phyloP scores from a whole-genome alignment of 2,329 filamentous ascomycete genomes.

The Oidium heveae region DNA sequence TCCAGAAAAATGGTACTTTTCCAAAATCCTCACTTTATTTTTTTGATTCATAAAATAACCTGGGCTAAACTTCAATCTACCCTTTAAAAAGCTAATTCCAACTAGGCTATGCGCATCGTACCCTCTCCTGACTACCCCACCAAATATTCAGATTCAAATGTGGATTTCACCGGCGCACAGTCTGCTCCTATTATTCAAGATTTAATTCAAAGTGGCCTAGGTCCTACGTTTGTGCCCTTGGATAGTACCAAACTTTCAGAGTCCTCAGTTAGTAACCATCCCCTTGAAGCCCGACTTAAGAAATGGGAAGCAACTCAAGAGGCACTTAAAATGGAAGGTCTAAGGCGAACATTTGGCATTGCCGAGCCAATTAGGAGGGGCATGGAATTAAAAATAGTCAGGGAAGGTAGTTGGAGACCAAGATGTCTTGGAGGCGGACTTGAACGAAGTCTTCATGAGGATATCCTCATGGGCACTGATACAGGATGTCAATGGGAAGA shows the following conservation, averaged over 20 bases:
- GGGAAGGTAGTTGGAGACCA: conserved; percentile 58
- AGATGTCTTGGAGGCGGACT: conserved; percentile 31
- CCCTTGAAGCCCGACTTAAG: conserved; percentile 71
- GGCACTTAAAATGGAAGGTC: conserved; percentile 59
- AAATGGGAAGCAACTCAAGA: conserved; percentile 84
- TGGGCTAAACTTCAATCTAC: too few species aligned
- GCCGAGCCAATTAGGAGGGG: conserved; percentile 76
- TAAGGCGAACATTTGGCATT: conserved; percentile 72
- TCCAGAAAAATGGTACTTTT: too few species aligned
- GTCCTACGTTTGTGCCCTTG: conserved; percentile 31
- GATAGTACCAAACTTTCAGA: conserved; percentile 17
- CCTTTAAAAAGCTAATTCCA: too few species aligned
- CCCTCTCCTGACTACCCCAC: too few species aligned
- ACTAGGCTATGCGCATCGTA: too few species aligned
- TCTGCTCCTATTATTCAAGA: conserved; percentile 87
- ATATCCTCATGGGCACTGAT: conserved; percentile 65
- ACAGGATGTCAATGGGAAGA: conserved; percentile 74
- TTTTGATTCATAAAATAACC: too few species aligned
- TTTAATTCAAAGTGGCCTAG: conserved; percentile 65
- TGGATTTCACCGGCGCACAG: too few species aligned
- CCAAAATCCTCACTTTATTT: too few species aligned
- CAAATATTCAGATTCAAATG: too few species aligned
- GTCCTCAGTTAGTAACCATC: conserved; percentile 40
- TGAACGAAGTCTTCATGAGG: conserved; percentile 46
- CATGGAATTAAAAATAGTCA: conserved; percentile 84